Conservation (phyloP, 331 rosid species). For the Erythrophleum ivorense region DNA sequence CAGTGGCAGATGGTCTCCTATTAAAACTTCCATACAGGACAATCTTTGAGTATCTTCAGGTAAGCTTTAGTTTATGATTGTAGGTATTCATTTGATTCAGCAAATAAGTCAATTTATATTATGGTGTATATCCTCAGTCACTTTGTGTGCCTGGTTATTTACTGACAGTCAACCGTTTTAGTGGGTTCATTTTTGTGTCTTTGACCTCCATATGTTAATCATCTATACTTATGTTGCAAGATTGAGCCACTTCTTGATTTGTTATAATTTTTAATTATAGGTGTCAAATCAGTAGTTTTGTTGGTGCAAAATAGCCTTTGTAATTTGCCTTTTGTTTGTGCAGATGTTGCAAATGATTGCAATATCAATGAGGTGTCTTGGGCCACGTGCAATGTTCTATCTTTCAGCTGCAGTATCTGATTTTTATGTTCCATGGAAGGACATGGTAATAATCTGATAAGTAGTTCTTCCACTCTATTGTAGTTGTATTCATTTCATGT, state of each 20-base stretch:
- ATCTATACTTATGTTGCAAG: conserved; percentile 7
- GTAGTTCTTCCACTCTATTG: conserved; percentile 10
- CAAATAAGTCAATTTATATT: conserved; percentile 14
- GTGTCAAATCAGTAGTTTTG: conserved; percentile 7
- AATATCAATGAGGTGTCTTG: conserved; percentile 55
- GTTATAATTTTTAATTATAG: conserved; percentile 17
- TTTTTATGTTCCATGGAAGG: conserved; percentile 92
- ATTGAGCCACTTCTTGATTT: conserved; percentile 29
- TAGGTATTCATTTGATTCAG: conserved; percentile 20
- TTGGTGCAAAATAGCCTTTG: conserved; percentile 17
- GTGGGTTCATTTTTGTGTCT: conserved; percentile 13
- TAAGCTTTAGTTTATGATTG: conserved; percentile 42
- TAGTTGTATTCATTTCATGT: neutral
- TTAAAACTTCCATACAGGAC: conserved; percentile 83
- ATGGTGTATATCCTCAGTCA: neutral
- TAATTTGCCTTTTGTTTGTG: conserved; percentile 34
- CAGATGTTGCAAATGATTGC: conserved; percentile 81
- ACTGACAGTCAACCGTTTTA: conserved; percentile 2
- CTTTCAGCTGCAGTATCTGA: conserved; percentile 98
- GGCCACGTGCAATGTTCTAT: conserved; percentile 74
- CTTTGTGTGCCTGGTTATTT: conserved; percentile 16
- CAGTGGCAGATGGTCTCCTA: conserved; percentile 63
- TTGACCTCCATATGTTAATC: conserved; percentile 7
- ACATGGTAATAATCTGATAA: conserved; percentile 71
- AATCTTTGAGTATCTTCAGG: conserved; percentile 98